These are phyloP conservation scores for Debaryomyces singareniensis DNA, from an alignment of 1,139 yeast species.

Conservation along the genomic window DNA sequence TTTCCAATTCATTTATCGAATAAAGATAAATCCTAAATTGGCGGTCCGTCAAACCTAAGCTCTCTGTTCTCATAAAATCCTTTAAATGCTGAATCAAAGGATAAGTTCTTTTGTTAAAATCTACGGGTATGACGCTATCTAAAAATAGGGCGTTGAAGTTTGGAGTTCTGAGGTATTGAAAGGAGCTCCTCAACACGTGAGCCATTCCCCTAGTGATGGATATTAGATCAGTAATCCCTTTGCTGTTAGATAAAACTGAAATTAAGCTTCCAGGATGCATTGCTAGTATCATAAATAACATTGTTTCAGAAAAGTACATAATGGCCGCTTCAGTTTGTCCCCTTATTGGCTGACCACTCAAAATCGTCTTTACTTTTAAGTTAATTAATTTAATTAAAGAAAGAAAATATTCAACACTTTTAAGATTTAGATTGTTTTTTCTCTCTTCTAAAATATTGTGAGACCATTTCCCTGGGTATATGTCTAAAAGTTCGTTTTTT, in stretches of 20 bases:
- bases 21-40: constrained; percentile 2
- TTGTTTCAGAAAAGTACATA: constrained; percentile 13
- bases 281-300: constrained; percentile 21
- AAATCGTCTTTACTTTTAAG: not conserved
- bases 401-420: constrained; percentile 5
- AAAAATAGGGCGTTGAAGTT: too few species aligned
- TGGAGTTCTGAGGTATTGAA: constrained; percentile 9
- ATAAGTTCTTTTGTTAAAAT: too few species aligned
- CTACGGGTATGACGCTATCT: too few species aligned
- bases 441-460: not conserved
- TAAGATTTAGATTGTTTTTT: too few species aligned
- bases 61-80: too few species aligned
- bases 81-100: too few species aligned
- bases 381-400: constrained; percentile 1
- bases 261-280: constrained; percentile 23
- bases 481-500: not conserved
- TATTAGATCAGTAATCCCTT: constrained; percentile 9
- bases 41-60: too few species aligned
- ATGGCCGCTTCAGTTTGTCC: constrained; percentile 8
- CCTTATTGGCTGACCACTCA: not conserved
- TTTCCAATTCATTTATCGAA: not conserved
- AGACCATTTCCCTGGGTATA: not conserved
- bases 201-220: constrained; percentile 12
- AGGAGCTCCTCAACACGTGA: constrained; percentile 5
- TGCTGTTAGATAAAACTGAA: constrained; percentile 17